Base-by-base conservation (phyloP, 257 asterid genomes). In the Hygrophila difformis region DNA sequence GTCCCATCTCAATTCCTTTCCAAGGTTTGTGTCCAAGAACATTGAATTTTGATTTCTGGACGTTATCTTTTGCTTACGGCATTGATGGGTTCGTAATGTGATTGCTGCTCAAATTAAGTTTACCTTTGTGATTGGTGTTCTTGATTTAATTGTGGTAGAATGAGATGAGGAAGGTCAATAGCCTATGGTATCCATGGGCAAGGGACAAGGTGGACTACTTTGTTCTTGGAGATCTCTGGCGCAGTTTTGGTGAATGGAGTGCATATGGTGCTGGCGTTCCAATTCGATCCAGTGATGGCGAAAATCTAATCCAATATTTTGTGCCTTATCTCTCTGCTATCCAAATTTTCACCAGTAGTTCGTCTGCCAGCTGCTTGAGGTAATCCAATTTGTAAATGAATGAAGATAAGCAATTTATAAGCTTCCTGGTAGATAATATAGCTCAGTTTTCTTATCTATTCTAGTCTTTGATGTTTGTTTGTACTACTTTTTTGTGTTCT, bases 311-410 rank as follows among this genome's bases (percentile, higher is more conserved):
- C 33, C 95, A 84, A 53, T 88, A 81, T 62, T 84, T 81, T 56
- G 94, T 78, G 6, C 97, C 97, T 56, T 84, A 79, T 52, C 94
- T 88, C 58, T 88, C 97, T 24, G 97, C 97, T 5, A 77, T 88
- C 61, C 97, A 84, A 68, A 81, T 88, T 65, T 88, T 81, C 64
- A 84, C 88, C 70, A 74, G 80, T 70, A 81, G 48, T 65, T 73
- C 97, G 6, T 72, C 93, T 38, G 68, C 50, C 9, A 74, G 69
- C 62, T 66, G 69, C 64, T 70, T 78, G 34, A 83, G 97, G 97
- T 87, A 72, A 33, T 26, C 21, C 6, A 20, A 41, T 23, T 46
- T 53, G n/a, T 39, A 21, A n/a, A n/a, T n/a, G 22, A 47, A 35
- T 12, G 29, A n/a, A n/a, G 29, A 24, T 24, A 3, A 24, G 29